phyloP scores from a whole-genome alignment of 2,329 filamentous ascomycete species.

The Pyrenochaeta sp. region DNA sequence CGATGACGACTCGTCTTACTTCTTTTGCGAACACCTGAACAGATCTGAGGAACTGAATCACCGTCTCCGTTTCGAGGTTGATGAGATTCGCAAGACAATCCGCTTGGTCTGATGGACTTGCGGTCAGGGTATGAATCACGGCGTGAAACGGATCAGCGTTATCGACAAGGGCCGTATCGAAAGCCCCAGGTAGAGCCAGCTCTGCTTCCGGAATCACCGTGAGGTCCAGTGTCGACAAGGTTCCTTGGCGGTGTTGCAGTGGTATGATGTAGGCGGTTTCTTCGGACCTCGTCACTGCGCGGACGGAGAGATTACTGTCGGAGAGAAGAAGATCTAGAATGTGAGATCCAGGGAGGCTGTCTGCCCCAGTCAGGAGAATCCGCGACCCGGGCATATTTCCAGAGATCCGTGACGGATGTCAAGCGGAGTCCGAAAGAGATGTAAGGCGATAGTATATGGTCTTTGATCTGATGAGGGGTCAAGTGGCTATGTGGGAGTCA shows the following conservation, averaged over 20 bases:
- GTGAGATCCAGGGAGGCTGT: constrained; percentile 33
- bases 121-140: constrained; percentile 31
- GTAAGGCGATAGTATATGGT: background rate
- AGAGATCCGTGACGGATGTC: background rate
- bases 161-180: constrained; percentile 25
- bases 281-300: constrained; percentile 31
- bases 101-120: constrained; percentile 29
- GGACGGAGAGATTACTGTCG: constrained; percentile 26
- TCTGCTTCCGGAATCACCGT: constrained; percentile 22
- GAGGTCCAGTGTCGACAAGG: constrained; percentile 26
- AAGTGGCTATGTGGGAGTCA: constrained; percentile 2
- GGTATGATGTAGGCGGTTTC: constrained; percentile 24
- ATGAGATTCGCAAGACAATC: constrained; percentile 37
- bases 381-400: constrained; percentile 28
- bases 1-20: constrained; percentile 34
- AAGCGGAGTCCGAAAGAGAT: constrained; percentile 4
- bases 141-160: constrained; percentile 31
- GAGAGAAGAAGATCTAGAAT: constrained; percentile 35
- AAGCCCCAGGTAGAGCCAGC: constrained; percentile 20
- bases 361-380: constrained; percentile 34
- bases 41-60: constrained; percentile 28
- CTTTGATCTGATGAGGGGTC: constrained; percentile 4
- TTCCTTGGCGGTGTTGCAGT: constrained; percentile 21
- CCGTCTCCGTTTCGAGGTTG: constrained; percentile 27
- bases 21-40: constrained; percentile 19